These are phyloP conservation scores for Fonsecaea multimorphosa DNA, from an alignment of 2,329 filamentous ascomycete genomes.

Conservation along the genomic window DNA sequence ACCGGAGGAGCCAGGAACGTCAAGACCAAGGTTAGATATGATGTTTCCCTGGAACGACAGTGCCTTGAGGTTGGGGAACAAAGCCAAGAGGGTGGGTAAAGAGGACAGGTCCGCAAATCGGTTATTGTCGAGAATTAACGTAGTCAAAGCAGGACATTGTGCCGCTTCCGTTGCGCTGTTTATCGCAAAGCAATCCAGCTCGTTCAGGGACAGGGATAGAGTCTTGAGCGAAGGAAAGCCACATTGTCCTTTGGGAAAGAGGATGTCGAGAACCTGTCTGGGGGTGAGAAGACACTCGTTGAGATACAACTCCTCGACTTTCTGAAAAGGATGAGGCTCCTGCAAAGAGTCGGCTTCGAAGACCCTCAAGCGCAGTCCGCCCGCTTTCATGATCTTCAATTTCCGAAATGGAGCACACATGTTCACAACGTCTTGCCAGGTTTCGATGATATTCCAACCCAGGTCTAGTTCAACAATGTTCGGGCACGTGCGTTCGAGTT, in stretches of 20 bases:
- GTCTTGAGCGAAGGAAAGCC: conserved; percentile 34
- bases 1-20: conserved; percentile 41
- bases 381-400: conserved; percentile 69
- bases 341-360: conserved; percentile 9
- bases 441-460: conserved; percentile 79
- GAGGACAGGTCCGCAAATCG: conserved; percentile 44
- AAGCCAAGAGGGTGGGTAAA: conserved; percentile 59
- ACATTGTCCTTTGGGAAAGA: conserved; percentile 17
- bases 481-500: conserved; percentile 64
- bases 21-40: conserved; percentile 54
- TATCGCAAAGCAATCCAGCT: conserved; percentile 29
- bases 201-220: conserved; percentile 33
- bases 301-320: conserved; percentile 63
- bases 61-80: conserved; percentile 58
- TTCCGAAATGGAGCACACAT: conserved; percentile 74
- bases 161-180: neutral
- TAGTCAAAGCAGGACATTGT: conserved; percentile 52
- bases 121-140: conserved; percentile 59
- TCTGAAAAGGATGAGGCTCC: conserved; percentile 45
- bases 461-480: conserved; percentile 77
- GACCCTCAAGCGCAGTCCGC: conserved; percentile 32
- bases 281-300: conserved; percentile 72
- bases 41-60: conserved; percentile 76
- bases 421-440: conserved; percentile 68
- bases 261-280: conserved; percentile 61